A percentile compares a stretch with the other conserved stretches of the same genome.
Evolutionary conservation across 495 filamentous ascomycete genomes (phyloP).

Genomic region (Filosporella fistucella): DNA sequence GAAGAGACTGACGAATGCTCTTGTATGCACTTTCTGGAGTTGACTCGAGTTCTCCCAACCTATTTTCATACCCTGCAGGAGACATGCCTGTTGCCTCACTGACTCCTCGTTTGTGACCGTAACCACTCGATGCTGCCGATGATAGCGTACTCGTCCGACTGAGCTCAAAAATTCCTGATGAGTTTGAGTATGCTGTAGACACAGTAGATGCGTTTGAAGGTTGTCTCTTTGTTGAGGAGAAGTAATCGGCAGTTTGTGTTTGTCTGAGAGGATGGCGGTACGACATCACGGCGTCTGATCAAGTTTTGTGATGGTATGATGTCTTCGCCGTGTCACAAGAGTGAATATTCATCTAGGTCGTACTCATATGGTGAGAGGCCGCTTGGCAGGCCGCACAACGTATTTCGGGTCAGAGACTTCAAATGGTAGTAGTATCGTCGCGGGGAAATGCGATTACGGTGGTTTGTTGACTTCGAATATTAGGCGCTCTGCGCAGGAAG

Average conservation of each 20-base stretch:
- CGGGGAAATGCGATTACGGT: too few relatives aligned
- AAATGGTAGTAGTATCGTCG: too few relatives aligned
- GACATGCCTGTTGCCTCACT: slow-evolving; percentile 59
- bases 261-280: slow-evolving; percentile 55
- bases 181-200: slow-evolving; percentile 72
- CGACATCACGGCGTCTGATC: slow-evolving; percentile 36
- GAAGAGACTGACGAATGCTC: slow-evolving; percentile 68
- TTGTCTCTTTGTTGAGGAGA: slow-evolving; percentile 58
- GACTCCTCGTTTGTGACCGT: slow-evolving; percentile 69
- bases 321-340: slow-evolving; percentile 10
- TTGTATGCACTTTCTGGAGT: slow-evolving; percentile 57
- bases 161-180: slow-evolving; percentile 58
- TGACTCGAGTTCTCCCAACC: slow-evolving; percentile 28
- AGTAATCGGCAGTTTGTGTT: slow-evolving; percentile 59
- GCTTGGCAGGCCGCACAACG: slow-evolving; percentile 10
- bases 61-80: slow-evolving; percentile 23
- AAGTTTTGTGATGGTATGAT: neutral
- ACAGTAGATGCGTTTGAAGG: slow-evolving; percentile 72
- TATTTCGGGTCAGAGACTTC: neutral
- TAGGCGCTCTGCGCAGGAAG: slow-evolving; percentile 16
- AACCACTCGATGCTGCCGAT: slow-evolving; percentile 67
- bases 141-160: slow-evolving; percentile 74
- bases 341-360: slow-evolving; percentile 8
- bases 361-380: slow-evolving; percentile 16
- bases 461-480: slow-evolving; percentile 6